A percentile compares a stretch with the other conserved stretches of the same genome.
Evolutionary conservation across 106 monocot genomes (phyloP).

Genomic region (Apostasia ramifera): DNA sequence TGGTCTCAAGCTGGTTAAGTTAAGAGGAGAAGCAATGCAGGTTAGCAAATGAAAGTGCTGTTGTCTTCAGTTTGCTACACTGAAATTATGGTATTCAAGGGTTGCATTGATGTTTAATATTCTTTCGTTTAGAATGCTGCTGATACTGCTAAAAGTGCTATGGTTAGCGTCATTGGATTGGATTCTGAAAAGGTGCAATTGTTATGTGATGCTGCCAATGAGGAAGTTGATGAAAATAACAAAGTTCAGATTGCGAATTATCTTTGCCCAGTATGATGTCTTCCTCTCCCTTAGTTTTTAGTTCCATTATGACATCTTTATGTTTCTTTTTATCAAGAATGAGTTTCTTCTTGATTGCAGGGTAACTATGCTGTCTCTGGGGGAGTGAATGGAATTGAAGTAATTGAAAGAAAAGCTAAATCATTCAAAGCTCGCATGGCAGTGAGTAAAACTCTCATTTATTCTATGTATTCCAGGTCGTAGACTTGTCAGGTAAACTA

Average conservation of each 20-base stretch:
- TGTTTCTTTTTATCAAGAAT: background rate
- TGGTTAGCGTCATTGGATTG: conserved; percentile 89
- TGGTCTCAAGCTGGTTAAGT: conserved; percentile 97
- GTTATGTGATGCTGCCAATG: conserved; percentile 90
- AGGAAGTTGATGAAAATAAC: conserved; percentile 81
- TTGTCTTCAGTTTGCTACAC: background rate
- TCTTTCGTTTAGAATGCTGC: conserved; percentile 65
- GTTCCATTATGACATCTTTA: background rate
- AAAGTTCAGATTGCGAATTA: conserved; percentile 97
- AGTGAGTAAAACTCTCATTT: conserved; percentile 30
- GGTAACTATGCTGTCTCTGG: conserved; percentile 98
- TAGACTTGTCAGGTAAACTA: background rate
- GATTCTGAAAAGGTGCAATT: conserved; percentile 91
- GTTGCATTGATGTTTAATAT: background rate
- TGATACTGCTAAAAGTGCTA: conserved; percentile 78
- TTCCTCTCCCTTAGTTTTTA: background rate
- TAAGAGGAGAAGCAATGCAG: conserved; percentile 99
- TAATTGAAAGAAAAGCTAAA: conserved; percentile 87
- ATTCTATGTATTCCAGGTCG: background rate
- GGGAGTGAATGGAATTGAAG: conserved; percentile 88
- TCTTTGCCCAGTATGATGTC: conserved; percentile 69
- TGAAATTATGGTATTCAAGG: background rate
- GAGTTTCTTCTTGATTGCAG: conserved; percentile 15
- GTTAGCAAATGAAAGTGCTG: conserved; percentile 25
- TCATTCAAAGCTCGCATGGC: conserved; percentile 98